Conservation (phyloP, 2,329 filamentous ascomycete genomes). For the Arthroderma sp. region DNA sequence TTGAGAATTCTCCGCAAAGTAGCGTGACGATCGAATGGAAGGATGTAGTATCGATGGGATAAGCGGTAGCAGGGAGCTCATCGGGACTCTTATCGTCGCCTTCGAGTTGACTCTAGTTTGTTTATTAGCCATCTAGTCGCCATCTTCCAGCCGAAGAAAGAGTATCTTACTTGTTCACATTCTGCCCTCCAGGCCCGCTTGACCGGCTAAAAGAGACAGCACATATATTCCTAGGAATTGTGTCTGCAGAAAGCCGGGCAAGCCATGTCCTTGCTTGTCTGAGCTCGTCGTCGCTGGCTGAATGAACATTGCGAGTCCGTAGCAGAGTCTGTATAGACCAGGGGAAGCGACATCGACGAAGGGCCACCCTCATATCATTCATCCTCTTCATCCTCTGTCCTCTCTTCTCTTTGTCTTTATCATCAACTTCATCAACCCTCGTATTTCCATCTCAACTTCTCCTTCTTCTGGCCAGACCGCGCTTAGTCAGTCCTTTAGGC, state of each 20-base stretch:
- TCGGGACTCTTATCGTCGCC: constrained; percentile 48
- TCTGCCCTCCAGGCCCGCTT: constrained; percentile 54
- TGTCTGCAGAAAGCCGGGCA: constrained; percentile 39
- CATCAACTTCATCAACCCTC: background rate
- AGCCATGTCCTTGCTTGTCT: constrained; percentile 36
- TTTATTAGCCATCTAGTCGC: background rate
- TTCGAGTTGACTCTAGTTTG: constrained; percentile 54
- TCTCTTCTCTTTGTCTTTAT: too few species aligned
- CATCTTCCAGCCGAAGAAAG: background rate
- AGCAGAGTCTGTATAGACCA: too few species aligned
- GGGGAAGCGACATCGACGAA: too few species aligned
- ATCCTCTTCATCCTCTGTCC: background rate
- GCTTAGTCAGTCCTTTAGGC: background rate
- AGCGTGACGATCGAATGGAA: constrained; percentile 42
- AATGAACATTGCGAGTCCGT: background rate
- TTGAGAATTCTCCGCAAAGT: constrained; percentile 42
- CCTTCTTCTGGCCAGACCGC: background rate
- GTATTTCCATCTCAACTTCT: background rate
- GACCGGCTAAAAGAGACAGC: constrained; percentile 52
- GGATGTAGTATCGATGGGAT: constrained; percentile 45
- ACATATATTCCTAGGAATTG: constrained; percentile 45
- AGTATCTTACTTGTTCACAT: constrained; percentile 51
- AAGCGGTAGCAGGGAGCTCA: constrained; percentile 41
- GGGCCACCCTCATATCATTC: background rate
- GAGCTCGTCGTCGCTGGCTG: constrained; percentile 1